Evolutionary conservation across 169 alveolate genomes (phyloP).

Genomic region (Perkinsus olseni): DNA sequence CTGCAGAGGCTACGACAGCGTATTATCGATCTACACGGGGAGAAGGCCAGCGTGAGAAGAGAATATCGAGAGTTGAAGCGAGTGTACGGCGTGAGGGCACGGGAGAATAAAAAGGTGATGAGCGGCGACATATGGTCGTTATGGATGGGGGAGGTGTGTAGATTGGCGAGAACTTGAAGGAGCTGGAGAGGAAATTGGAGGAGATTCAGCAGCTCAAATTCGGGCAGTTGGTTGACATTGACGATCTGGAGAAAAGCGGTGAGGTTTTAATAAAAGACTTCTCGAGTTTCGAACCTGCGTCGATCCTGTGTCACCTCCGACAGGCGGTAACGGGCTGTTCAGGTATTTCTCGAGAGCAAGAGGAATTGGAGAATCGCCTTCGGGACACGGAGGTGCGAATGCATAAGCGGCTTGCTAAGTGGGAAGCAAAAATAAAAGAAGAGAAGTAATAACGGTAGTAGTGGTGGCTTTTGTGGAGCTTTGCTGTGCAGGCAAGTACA

Average conservation of each 20-base stretch:
- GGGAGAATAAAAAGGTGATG: conserved; percentile 38
- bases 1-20: conserved; percentile 32
- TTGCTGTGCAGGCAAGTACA: neutral
- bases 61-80: conserved; percentile 35
- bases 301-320: too few relatives aligned
- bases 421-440: neutral
- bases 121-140: neutral
- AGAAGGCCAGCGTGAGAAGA: conserved; percentile 36
- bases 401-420: neutral
- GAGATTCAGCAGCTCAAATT: conserved; percentile 70
- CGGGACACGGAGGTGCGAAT: neutral
- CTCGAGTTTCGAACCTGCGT: neutral
- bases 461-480: neutral
- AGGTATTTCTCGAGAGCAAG: neutral
- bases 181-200: conserved; percentile 58
- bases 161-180: conserved; percentile 44
- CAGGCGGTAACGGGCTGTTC: neutral
- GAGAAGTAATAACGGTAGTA: neutral
- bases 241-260: conserved; percentile 30
- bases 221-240: conserved; percentile 63
- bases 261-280: neutral
- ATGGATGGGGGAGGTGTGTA: conserved; percentile 15
- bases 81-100: conserved; percentile 22
- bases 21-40: conserved; percentile 49
- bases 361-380: neutral